Conservation (phyloP, 2,329 filamentous ascomycete genomes). For the Colletotrichum scovillei region DNA sequence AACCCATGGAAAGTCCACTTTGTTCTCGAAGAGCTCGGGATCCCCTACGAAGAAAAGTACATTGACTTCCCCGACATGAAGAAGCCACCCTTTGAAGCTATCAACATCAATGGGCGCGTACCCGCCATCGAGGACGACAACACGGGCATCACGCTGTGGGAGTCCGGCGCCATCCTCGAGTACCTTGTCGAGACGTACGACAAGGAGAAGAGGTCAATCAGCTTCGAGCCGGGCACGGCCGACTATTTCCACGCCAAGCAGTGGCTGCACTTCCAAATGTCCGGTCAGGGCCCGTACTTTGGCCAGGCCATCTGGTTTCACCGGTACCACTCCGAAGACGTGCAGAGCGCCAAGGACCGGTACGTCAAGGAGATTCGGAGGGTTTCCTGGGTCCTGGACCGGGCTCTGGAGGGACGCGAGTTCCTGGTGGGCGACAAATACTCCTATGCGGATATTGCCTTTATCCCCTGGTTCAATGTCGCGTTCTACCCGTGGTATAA, state of each 20-base stretch:
- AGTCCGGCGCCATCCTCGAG: slow-evolving; percentile 43
- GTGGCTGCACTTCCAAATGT: slow-evolving; percentile 53
- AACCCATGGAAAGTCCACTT: slow-evolving; percentile 47
- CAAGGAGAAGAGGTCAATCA: slow-evolving; percentile 37
- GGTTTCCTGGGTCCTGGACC: background rate
- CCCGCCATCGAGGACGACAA: slow-evolving; percentile 49
- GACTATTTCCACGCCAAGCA: slow-evolving; percentile 40
- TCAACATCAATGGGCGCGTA: slow-evolving; percentile 49
- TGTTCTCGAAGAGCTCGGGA: slow-evolving; percentile 47
- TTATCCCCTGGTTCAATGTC: slow-evolving; percentile 44
- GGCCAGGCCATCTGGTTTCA: slow-evolving; percentile 53
- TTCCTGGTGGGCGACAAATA: slow-evolving; percentile 47
- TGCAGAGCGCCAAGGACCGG: slow-evolving; percentile 43
- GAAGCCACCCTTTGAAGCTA: slow-evolving; percentile 38
- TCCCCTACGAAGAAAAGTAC: slow-evolving; percentile 44
- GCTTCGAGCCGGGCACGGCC: background rate
- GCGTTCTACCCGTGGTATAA: slow-evolving; percentile 34
- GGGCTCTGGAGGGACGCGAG: slow-evolving; percentile 38
- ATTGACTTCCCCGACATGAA: slow-evolving; percentile 40
- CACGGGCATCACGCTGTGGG: slow-evolving; percentile 42
- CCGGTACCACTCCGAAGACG: slow-evolving; percentile 40
- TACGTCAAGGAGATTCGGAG: slow-evolving; percentile 37
- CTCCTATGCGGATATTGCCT: slow-evolving; percentile 44
- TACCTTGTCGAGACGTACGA: slow-evolving; percentile 45
- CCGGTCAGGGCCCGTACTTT: slow-evolving; percentile 57